Evolutionary conservation across 345 rosid species (phyloP).

Genomic region (Eucalyptus pumila): DNA sequence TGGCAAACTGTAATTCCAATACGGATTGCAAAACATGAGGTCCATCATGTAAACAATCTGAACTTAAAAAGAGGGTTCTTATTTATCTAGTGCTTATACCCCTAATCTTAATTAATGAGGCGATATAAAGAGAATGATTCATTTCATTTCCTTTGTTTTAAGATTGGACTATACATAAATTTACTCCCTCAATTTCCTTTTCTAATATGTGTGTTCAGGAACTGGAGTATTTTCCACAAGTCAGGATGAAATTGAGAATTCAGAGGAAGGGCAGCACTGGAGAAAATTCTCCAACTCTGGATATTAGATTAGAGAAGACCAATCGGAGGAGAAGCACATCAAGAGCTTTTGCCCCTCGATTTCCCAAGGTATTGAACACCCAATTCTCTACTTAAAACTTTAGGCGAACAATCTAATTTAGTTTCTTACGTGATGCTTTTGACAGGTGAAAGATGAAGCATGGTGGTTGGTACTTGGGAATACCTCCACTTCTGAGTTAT

Average conservation of each 20-base stretch:
- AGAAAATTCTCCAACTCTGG: conserved; percentile 23
- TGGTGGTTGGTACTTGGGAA: conserved; percentile 96
- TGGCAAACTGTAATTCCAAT: neutral
- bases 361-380: conserved; percentile 58
- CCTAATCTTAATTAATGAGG: neutral
- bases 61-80: neutral
- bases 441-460: conserved; percentile 87
- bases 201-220: conserved; percentile 26
- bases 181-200: neutral
- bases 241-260: conserved; percentile 55
- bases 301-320: conserved; percentile 58
- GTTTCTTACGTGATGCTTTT: neutral
- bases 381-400: neutral
- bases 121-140: neutral
- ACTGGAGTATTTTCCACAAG: conserved; percentile 62
- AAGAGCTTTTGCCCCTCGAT: conserved; percentile 78
- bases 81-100: neutral
- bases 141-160: neutral
- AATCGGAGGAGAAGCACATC: conserved; percentile 45
- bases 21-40: neutral
- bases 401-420: neutral
- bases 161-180: neutral
- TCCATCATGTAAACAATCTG: neutral
- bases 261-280: conserved; percentile 31
- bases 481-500: conserved; percentile 47